phyloP scores from a whole-genome alignment of 768 basidiomycete genomes.

The Naganishia vaughanmartiniae region DNA sequence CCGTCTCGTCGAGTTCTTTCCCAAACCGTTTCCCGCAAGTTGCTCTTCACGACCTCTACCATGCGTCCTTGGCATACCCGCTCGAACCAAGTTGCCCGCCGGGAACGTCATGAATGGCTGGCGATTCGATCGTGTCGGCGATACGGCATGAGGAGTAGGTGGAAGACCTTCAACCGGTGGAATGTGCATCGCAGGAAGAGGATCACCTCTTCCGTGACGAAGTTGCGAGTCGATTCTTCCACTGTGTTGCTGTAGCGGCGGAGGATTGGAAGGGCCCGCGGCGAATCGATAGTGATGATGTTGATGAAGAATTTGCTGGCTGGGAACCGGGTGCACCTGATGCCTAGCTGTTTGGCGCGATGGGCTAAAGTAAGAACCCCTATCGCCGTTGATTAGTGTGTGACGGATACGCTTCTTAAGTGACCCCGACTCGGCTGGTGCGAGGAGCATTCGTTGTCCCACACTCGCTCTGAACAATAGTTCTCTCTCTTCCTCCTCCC shows the following conservation, averaged over 20 bases:
- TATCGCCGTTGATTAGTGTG: neutral
- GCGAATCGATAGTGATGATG: constrained; percentile 18
- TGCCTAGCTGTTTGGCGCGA: neutral
- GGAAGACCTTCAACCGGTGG: constrained; percentile 1
- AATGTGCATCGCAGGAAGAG: neutral
- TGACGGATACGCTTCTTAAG: neutral
- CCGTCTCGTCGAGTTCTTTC: neutral
- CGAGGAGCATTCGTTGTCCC: neutral
- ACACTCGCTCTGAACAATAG: neutral
- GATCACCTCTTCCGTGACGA: neutral
- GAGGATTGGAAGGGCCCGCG: neutral
- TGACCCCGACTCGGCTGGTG: neutral
- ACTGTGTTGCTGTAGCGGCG: neutral
- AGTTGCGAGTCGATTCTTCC: neutral
- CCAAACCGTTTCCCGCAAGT: neutral
- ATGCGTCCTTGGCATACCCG: neutral
- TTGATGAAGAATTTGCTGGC: neutral
- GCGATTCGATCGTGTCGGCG: neutral
- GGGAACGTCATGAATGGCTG: constrained; percentile 24
- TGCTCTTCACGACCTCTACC: neutral
- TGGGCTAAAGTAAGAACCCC: neutral
- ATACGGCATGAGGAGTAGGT: neutral
- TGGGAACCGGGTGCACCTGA: neutral
- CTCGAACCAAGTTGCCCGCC: constrained; percentile 8
- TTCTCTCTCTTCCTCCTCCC: neutral